These are phyloP conservation scores for Durusdinium trenchii DNA, from an alignment of 73 alveolate genomes.

Conservation along the genomic window DNA sequence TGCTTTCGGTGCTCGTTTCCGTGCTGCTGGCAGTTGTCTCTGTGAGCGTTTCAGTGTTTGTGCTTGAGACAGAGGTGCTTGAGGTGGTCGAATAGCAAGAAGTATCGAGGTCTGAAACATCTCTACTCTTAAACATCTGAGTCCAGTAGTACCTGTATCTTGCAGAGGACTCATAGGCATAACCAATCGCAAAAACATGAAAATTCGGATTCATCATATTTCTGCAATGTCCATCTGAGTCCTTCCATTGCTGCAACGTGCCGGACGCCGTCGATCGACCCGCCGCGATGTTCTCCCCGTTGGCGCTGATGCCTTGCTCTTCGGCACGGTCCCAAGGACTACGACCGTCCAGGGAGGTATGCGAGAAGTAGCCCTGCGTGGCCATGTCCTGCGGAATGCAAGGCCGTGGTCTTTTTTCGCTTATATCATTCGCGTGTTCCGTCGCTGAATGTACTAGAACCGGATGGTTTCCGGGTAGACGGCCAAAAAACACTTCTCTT, in stretches of 20 bases:
- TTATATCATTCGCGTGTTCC: too few species aligned
- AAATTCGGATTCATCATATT: conserved; percentile 61
- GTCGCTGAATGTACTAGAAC: too few species aligned
- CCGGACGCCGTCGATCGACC: background rate
- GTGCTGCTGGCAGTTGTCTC: conserved; percentile 2
- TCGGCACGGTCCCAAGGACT: conserved; percentile 88
- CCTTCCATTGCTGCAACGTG: conserved; percentile 60
- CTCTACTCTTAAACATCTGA: conserved; percentile 53
- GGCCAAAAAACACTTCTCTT: too few species aligned
- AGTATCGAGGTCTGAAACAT: conserved; percentile 67
- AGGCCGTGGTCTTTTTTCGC: too few species aligned
- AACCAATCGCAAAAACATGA: conserved; percentile 60
- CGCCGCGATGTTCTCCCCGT: conserved; percentile 56
- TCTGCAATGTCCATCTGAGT: conserved; percentile 77
- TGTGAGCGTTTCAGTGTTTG: background rate
- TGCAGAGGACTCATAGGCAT: conserved; percentile 22
- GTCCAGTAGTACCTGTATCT: conserved; percentile 72
- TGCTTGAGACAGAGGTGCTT: background rate
- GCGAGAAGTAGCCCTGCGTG: conserved; percentile 59
- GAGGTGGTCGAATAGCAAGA: conserved; percentile 33
- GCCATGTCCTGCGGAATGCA: conserved; percentile 94
- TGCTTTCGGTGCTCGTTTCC: background rate
- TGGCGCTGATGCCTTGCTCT: conserved; percentile 58
- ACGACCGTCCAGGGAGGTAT: conserved; percentile 74
- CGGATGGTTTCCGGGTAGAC: too few species aligned